Evolutionary conservation across 192 early-diverging fungal species (phyloP).

Genomic region (Coemansia sp.): DNA sequence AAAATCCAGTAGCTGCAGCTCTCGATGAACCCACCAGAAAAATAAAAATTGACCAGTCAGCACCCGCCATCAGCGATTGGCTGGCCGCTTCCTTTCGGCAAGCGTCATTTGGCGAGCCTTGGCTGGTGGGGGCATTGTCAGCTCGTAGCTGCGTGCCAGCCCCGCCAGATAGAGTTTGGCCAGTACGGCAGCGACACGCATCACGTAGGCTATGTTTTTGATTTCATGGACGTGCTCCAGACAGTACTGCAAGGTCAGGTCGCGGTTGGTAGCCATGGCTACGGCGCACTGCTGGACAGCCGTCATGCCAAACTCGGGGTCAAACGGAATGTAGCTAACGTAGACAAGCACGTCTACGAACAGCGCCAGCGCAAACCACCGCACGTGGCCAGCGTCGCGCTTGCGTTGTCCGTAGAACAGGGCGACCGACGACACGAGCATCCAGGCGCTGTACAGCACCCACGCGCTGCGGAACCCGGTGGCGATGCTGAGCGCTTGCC

Average conservation of each 20-base stretch:
- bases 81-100: not conserved
- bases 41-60: conserved; percentile 1
- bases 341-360: conserved; percentile 28
- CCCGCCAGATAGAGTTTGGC: conserved; percentile 28
- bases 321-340: conserved; percentile 10
- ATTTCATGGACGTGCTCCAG: conserved; percentile 50
- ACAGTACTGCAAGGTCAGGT: conserved; percentile 33
- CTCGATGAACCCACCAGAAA: not conserved
- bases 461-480: conserved; percentile 27
- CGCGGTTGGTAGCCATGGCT: conserved; percentile 32
- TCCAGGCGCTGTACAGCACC: conserved; percentile 39
- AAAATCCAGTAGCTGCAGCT: conserved; percentile 3
- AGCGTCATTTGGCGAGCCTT: not conserved
- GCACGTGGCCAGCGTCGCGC: conserved; percentile 38
- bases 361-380: conserved; percentile 41
- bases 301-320: conserved; percentile 28
- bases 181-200: conserved; percentile 20
- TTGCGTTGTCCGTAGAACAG: conserved; percentile 38
- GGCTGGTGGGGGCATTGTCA: not conserved
- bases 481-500: conserved; percentile 19
- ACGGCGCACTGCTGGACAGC: conserved; percentile 35
- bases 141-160: conserved; percentile 21
- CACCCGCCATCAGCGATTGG: conserved; percentile 1
- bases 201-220: conserved; percentile 27
- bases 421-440: conserved; percentile 39